A percentile compares a stretch with the other conserved stretches of the same genome.
Evolutionary conservation across 2,329 filamentous ascomycete species (phyloP).

Genomic region (Trichoderma arundinaceum): DNA sequence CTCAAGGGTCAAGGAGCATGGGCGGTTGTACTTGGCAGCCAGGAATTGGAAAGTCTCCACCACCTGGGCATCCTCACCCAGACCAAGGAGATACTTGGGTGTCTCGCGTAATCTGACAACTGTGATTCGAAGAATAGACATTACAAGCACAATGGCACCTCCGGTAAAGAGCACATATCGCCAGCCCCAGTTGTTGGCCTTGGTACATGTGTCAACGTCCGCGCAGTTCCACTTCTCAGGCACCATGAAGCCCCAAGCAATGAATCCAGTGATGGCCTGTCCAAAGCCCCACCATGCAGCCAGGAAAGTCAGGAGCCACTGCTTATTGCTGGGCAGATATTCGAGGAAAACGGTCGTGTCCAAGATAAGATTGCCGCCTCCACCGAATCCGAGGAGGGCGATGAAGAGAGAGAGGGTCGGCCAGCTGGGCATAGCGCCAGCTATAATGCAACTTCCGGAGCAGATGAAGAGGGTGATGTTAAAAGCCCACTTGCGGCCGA

Average conservation of each 20-base stretch:
- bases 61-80: conserved; percentile 55
- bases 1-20: conserved; percentile 51
- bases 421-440: conserved; percentile 72
- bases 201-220: conserved; percentile 52
- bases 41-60: conserved; percentile 56
- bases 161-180: conserved; percentile 54
- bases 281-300: conserved; percentile 59
- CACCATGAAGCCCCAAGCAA: conserved; percentile 54
- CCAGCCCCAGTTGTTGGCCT: conserved; percentile 56
- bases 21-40: conserved; percentile 52
- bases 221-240: conserved; percentile 55
- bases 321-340: conserved; percentile 54
- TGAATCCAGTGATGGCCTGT: conserved; percentile 53
- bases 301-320: conserved; percentile 55
- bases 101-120: conserved; percentile 55
- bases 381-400: conserved; percentile 66
- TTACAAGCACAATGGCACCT: conserved; percentile 51
- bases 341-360: conserved; percentile 60
- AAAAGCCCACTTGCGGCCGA: conserved; percentile 71
- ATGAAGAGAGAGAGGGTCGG: conserved; percentile 67
- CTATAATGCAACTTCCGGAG: conserved; percentile 62
- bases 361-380: conserved; percentile 57
- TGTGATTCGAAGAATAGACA: conserved; percentile 54
- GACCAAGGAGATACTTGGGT: conserved; percentile 55
- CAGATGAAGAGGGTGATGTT: conserved; percentile 69